Evolutionary conservation across 805 yeast species (phyloP), one percentile per base, ranked within the genome.

Genomic region (Metschnikowia vanudenii): DNA sequence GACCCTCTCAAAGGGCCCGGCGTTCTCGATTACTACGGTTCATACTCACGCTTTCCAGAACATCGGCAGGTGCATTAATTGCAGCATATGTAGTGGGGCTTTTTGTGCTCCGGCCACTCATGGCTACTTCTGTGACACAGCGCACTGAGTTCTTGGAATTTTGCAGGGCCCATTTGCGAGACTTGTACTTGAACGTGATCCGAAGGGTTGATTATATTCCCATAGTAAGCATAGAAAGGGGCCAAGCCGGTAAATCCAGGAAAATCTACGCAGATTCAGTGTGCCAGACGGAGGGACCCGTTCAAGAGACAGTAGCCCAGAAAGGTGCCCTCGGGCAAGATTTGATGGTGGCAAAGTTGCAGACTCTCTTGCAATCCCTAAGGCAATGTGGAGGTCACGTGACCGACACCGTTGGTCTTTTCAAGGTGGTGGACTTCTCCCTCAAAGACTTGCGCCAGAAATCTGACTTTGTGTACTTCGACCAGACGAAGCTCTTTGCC

Each of bases 141-240:
- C 52, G 70, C n/a, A 55, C 63, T 10, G 75, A 71, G 32, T 55
- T 67, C 5, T 57, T 69, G 26, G 73, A 69, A 31, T 51, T 55
- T 17, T 66, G 63, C 48, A 45, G 75, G 5, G 56, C 51, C 24
- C 62, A 55, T 39, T 53, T 71, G 22, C 57, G 75, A 39, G 75
- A 68, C 49, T 53, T 63, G 34, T 72, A 69, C 50, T 52, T 72
- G 19, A 63, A 58, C 30, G 49, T 65, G 29, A 60, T 70, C 12
- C 59, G 68, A 9, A 54, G 63, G 35, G 74, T 72, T 7, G 62
- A 63, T 32, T 49, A 67, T 34, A 68, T 72, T 6, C 76, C 76
- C 3, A 68, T 71, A 18, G 71, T 71, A 17, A 67, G 68, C n/a
- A 56, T 68, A 39, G 58, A 60, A 32, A 57, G 59, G 47, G 45